Evolutionary conservation across 345 rosid species (phyloP), one percentile per base, ranked within the genome.

Genomic region (Draba incana): DNA sequence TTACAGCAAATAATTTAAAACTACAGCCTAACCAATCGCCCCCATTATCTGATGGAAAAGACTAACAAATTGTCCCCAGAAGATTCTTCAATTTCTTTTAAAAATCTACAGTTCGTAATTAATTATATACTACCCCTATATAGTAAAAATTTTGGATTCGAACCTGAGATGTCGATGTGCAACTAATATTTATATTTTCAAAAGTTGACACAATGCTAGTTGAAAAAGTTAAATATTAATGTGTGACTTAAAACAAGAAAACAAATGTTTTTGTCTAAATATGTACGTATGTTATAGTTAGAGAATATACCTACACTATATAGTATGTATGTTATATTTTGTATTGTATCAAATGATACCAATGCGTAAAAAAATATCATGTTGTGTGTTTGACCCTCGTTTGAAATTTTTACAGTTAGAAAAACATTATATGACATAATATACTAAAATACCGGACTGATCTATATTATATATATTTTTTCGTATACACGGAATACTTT

Each of bases 81-180:
- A 50, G 56, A 39, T 49, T 70, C 64, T 20, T 38, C 3, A 31
- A 31, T 11, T 11, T 43, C 1, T 23, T 52, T 10, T 43, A 31
- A 24, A 8, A 51, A 33, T 44, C 62, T 4, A 70, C 60, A 39
- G 10, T 51, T 23, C 20, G 1, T 20, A 20, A 20, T 11, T 61
- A 52, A 41, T 39, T 37, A 37, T 37, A 37, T 37, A 48, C 37
- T 27, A 25, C 43, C 33, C 51, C 28, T 15, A 50, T 23, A 24
- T 37, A 47, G 39, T 46, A 20, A 46, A 27, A 35, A 16, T 27
- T 49, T 42, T 38, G 12, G 52, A 20, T 28, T 50, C 42, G 25
- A 71, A 71, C 57, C 31, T 46, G 50, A 71, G 57, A 71, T 55
- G 69, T 37, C 10, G 46, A 54, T 45, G 50, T 25, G 57, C 28